Evolutionary conservation across 441 rosid genomes (phyloP), one percentile per base, ranked within the genome.

Genomic region (Oxalis stricta): DNA sequence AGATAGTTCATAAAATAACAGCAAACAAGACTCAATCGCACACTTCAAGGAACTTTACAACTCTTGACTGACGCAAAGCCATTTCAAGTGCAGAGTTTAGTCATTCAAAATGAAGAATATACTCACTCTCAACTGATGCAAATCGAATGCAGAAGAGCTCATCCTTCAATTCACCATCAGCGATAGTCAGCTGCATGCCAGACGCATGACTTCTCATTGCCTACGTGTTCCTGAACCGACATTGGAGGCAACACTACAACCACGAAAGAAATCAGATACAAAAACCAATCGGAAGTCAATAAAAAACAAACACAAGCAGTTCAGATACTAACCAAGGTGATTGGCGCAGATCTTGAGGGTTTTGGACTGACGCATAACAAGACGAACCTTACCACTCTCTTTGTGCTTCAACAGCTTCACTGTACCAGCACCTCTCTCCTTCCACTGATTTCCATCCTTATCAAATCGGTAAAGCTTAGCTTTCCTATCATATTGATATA

Each of bases 331-430:
- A 81, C 96, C 76, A 8, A 80, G 70, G 69, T 87, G 96, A 63
- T 87, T 87, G 51, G 96, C 92, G 35, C 96, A 87, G 79, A 87
- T 87, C 78, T 80, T 87, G 38, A 83, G 71, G 30, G 94, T 87
- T 60, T 81, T 87, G 1, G 94, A 78, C 44, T 83, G 92, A 50
- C 96, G 69, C 83, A 87, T 77, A 19, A 87, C 84, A 5, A 87
- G 82, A 29, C 86, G 77, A 36, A 83, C 85, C 50, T 80, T 86
- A 3, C 73, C 76, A 14, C 67, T 34, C 26, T 59, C 74, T 35
- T 68, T 80, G 39, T 80, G 94, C 55, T 77, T 83, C 65, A 86
- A 54, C n/a, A 86, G 50, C 82, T 74, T 86, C 10, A 86, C 87
- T 10, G 79, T 65, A 14, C 96, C 96, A 7, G 75, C 79, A 1